A percentile compares a stretch with the other conserved stretches of the same genome.
Evolutionary conservation across 2,329 filamentous ascomycete genomes (phyloP).

Genomic region (Coniochaeta prunicola): DNA sequence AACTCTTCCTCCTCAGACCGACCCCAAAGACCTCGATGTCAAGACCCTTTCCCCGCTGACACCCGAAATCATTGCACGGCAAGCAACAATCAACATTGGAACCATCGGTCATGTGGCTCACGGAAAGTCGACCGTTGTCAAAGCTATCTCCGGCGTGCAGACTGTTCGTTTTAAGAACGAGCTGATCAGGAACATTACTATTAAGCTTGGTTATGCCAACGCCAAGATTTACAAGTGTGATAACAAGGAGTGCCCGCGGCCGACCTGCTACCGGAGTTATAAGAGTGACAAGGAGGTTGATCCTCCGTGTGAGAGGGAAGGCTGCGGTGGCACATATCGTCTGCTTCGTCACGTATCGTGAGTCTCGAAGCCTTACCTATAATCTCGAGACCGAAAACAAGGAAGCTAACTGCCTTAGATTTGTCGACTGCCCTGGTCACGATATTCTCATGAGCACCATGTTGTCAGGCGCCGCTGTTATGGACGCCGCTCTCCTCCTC

Average conservation of each 20-base stretch:
- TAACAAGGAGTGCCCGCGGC: constrained; percentile 81
- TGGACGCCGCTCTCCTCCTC: constrained; percentile 93
- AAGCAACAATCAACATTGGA: constrained; percentile 98
- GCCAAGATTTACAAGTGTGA: constrained; percentile 99
- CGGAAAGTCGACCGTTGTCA: constrained; percentile 97
- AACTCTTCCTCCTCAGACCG: constrained; percentile 75
- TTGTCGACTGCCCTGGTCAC: constrained; percentile 98
- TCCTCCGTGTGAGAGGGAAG: constrained; percentile 89
- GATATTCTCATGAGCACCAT: constrained; percentile 99
- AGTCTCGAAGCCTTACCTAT: constrained; percentile 28
- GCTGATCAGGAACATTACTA: constrained; percentile 97
- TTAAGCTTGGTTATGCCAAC: constrained; percentile 99
- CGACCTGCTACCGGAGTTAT: constrained; percentile 92
- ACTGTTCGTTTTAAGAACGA: constrained; percentile 99
- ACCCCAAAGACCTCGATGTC: constrained; percentile 83
- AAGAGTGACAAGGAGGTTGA: constrained; percentile 99
- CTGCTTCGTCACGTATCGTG: constrained; percentile 88
- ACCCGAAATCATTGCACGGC: constrained; percentile 92
- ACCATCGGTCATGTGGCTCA: constrained; percentile 98
- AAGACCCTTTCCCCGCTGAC: constrained; percentile 75
- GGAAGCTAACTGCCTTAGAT: constrained; percentile 44
- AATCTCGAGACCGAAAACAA: not conserved
- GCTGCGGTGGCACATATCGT: constrained; percentile 80
- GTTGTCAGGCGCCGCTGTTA: constrained; percentile 98
- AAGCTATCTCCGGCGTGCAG: constrained; percentile 98